Base-by-base conservation (phyloP, 2,329 filamentous ascomycete species). In the Hypoxylon sp. region DNA sequence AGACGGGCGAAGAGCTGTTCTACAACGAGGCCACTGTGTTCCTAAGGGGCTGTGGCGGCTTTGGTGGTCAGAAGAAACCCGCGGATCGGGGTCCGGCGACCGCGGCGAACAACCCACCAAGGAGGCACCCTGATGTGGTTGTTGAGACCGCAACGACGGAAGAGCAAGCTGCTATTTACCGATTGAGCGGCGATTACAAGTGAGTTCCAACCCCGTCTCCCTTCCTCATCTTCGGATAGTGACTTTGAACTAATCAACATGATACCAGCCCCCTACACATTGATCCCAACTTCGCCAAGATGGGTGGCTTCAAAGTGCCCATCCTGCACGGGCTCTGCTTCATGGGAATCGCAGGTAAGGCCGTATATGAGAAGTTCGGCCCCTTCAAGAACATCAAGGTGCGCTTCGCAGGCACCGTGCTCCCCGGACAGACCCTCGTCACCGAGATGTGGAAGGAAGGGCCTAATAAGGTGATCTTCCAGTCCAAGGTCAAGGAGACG, bases 311-410 rank as follows among this genome's bases (percentile, higher is more conserved):
- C 89, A 92, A 96, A 83, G 89, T 85, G 29, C 96, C 96, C 11
- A 99, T 99, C 79, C 86, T 99, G 59, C 96, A 99, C 84, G 96
- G 96, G n/a, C 89, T 99, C 39, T 97, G 94, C 87, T 96, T 91
- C 79, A 95, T 99, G 77, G 96, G 96, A 74, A 89, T 98, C 73
- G 91, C 93, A 14, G 93, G 91, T 72, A 98, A 97, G 87, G 94
- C 95, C 67, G 90, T 99, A 42, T 92, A 94, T 79, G 88, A 94
- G 82, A 91, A 86, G 71, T 98, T 90, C 76, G 96, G 96, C 3
- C 82, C 87, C 51, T 94, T 92, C 84, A 93, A 92, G 86, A 97
- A 94, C 84, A 90, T 97, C 84, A 97, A 97, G 86, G 94, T 97
- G 24, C 87, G 94, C 71, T 97, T 97, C 79, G 93, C 93, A 1